Evolutionary conservation across 164 flowering plant species (phyloP).

Genomic region (Buxus sempervirens): DNA sequence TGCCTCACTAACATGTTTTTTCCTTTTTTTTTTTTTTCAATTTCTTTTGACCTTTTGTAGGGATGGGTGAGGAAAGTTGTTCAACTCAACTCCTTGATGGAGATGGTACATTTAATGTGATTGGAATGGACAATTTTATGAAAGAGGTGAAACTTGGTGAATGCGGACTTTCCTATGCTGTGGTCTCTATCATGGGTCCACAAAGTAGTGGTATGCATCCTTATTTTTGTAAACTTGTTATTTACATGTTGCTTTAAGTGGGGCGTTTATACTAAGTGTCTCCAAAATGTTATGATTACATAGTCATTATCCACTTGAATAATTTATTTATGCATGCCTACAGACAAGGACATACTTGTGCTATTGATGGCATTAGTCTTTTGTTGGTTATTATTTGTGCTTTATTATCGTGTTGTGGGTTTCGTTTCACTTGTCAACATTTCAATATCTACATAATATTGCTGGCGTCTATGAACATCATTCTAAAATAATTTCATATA

Average conservation of each 20-base stretch:
- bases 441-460: too few relatives aligned
- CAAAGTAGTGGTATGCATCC: constrained; percentile 93
- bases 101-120: constrained; percentile 73
- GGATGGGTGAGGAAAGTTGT: constrained; percentile 36
- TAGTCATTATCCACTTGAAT: too few relatives aligned
- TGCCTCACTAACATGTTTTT: constrained; percentile 6
- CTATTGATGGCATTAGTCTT: too few relatives aligned
- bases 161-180: constrained; percentile 96
- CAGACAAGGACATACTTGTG: too few relatives aligned
- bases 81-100: constrained; percentile 93
- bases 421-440: too few relatives aligned
- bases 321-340: too few relatives aligned
- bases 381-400: too few relatives aligned
- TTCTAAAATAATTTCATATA: background rate
- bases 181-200: constrained; percentile 98
- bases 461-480: too few relatives aligned
- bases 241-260: background rate
- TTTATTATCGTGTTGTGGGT: too few relatives aligned
- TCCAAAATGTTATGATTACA: background rate
- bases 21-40: too few relatives aligned
- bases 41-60: constrained; percentile 24
- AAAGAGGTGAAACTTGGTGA: constrained; percentile 75
- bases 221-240: background rate
- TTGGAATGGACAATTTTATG: constrained; percentile 61
- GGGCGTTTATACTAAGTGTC: background rate